Evolutionary conservation across 768 basidiomycete genomes (phyloP).

Genomic region (Leccinum rimulosum): DNA sequence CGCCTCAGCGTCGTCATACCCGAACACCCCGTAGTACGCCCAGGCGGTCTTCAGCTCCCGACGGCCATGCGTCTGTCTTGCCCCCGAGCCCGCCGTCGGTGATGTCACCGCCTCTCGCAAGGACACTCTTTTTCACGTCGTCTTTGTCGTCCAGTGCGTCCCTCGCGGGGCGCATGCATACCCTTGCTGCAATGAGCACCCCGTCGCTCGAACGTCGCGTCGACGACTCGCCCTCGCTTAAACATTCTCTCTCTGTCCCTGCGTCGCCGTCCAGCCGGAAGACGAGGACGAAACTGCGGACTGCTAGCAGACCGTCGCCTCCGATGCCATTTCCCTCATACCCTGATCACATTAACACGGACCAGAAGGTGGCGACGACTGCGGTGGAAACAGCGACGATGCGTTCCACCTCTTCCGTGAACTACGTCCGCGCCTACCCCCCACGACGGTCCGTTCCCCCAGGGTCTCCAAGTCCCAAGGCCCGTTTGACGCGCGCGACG

Average conservation of each 20-base stretch:
- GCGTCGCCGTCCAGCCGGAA: constrained; percentile 16
- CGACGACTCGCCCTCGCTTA: constrained; percentile 6
- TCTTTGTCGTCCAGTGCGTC: constrained; percentile 17
- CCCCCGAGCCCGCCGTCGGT: constrained; percentile 57
- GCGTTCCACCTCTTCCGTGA: neutral
- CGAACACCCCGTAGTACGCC: constrained; percentile 1
- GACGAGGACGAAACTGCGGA: constrained; percentile 4
- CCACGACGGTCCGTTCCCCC: constrained; percentile 5
- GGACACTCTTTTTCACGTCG: constrained; percentile 51
- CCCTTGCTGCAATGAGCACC: neutral
- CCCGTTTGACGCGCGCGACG: constrained; percentile 1
- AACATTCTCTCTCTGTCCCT: constrained; percentile 21
- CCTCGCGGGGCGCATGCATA: constrained; percentile 8
- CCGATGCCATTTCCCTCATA: constrained; percentile 26
- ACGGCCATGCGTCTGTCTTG: constrained; percentile 40
- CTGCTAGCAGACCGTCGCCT: neutral
- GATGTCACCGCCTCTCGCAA: constrained; percentile 55
- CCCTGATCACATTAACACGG: constrained; percentile 1
- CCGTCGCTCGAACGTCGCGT: neutral
- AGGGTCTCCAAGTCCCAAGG: constrained; percentile 9
- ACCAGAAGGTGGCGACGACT: neutral
- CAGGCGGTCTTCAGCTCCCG: constrained; percentile 17
- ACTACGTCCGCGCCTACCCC: neutral
- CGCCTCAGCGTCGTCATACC: constrained; percentile 17
- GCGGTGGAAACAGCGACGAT: neutral